These are phyloP conservation scores for Apiospora marii DNA, from an alignment of 2,329 filamentous ascomycete species.

Conservation along the genomic window DNA sequence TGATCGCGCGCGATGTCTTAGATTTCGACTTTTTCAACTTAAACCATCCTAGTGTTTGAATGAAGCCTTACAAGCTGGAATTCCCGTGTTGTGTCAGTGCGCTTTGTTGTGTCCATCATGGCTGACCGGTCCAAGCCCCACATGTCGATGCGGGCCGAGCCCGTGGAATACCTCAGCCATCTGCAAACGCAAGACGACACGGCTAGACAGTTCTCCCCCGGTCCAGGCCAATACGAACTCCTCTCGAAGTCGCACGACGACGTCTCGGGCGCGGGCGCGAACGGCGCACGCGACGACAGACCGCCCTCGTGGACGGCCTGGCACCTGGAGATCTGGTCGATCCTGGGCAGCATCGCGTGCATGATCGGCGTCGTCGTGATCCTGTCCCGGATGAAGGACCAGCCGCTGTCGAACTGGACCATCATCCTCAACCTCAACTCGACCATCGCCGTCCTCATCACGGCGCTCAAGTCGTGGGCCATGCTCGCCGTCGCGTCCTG, in stretches of 20 bases:
- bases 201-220: neutral
- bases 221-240: neutral
- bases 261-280: too few relatives aligned
- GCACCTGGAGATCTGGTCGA: neutral
- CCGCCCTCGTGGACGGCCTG: neutral
- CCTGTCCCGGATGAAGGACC: conserved; percentile 21
- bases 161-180: neutral
- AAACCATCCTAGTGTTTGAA: neutral
- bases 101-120: neutral
- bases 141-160: neutral
- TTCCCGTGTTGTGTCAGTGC: too few relatives aligned
- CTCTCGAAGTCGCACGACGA: neutral
- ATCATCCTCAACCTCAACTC: conserved; percentile 29
- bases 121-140: neutral
- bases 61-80: neutral
- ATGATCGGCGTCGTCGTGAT: conserved; percentile 4
- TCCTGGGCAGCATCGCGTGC: neutral
- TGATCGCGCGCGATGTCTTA: too few relatives aligned
- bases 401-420: conserved; percentile 28
- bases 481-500: conserved; percentile 28
- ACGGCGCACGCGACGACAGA: too few relatives aligned
- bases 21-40: neutral
- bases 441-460: conserved; percentile 31
- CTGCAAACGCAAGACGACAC: too few relatives aligned
- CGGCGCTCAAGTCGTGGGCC: conserved; percentile 26